Evolutionary conservation across 179 eudicot genomes (phyloP), one percentile per base, ranked within the genome.

Genomic region (Actinidia polygama): DNA sequence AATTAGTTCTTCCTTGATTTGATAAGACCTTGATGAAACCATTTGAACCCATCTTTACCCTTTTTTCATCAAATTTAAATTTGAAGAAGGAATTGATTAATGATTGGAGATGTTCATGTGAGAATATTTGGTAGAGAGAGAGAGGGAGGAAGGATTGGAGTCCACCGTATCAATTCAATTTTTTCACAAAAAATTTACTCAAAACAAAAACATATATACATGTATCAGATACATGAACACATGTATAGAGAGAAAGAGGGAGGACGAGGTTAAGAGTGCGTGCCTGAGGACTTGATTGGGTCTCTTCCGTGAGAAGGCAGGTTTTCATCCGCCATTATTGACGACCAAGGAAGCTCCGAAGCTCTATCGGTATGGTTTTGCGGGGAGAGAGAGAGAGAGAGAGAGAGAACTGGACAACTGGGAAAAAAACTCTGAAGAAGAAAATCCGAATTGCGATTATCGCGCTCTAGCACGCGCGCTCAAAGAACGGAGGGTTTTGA

Each of bases 281-380:
- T 88, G 79, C 98, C 97, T 81, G 98, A 89, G 61, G 91, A 85
- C 83, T 94, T 93, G 72, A 91, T 82, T 53, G 95, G 91, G 67
- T 88, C 93, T 81, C 98, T 88, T 81, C 85, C 91, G 64, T 84
- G 91, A 83, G 95, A 81, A 78, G 87, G 58, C 76, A 80, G 77
- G 85, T 83, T 81, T 19, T 86, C 90, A 79, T 94, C 98, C 70
- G 95, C 92, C 98, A 94, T 94, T 79, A 46, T 36, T 69, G 66
- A 51, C 10, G 4, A 30, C 15, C 72, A 30, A 16, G 18, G 26
- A 68, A 50, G 50, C 63, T 51, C 19, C 46, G 10, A 44, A 46
- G 5, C 24, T 49, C 46, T 40, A n/a, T 24, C 18, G 51, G 63
- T 5, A 7, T 36, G 40, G 36, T 30, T 53, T 26, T 46, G n/a